Conservation (phyloP, 2,329 filamentous ascomycete genomes). For the Cordyceps tenuipes region DNA sequence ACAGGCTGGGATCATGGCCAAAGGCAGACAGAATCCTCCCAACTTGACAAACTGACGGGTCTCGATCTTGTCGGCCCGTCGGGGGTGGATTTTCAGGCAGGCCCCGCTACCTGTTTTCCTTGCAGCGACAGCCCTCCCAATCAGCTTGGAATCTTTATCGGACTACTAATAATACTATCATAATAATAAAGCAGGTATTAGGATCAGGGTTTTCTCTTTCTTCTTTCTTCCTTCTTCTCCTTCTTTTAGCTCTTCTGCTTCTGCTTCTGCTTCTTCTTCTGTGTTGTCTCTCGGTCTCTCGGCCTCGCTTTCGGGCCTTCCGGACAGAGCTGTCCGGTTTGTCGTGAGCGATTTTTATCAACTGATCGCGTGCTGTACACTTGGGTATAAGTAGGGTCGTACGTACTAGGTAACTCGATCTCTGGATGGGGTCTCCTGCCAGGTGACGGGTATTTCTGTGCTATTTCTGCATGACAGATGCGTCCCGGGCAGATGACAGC, state of each 20-base stretch:
- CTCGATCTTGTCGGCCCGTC: constrained; percentile 8
- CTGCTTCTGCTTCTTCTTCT: not conserved
- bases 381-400: too few relatives aligned
- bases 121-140: not conserved
- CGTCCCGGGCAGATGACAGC: not conserved
- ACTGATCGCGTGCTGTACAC: not conserved
- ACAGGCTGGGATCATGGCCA: too few relatives aligned
- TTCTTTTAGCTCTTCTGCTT: too few relatives aligned
- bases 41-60: not conserved
- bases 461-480: too few relatives aligned
- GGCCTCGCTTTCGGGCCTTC: not conserved
- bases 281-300: not conserved
- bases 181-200: too few relatives aligned
- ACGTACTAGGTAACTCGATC: too few relatives aligned
- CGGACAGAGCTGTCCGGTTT: not conserved
- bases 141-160: not conserved
- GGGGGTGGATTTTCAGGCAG: not conserved
- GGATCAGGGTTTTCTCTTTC: not conserved
- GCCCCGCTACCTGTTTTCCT: not conserved
- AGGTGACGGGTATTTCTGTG: too few relatives aligned
- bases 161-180: too few relatives aligned
- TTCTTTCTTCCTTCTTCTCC: not conserved
- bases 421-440: too few relatives aligned
- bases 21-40: too few relatives aligned
- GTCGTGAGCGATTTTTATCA: not conserved